Percentiles rank a stretch among this genome's conserved stretches.
Evolutionary conservation across 345 rosid species (phyloP).

Genomic region (Salix exigua): DNA sequence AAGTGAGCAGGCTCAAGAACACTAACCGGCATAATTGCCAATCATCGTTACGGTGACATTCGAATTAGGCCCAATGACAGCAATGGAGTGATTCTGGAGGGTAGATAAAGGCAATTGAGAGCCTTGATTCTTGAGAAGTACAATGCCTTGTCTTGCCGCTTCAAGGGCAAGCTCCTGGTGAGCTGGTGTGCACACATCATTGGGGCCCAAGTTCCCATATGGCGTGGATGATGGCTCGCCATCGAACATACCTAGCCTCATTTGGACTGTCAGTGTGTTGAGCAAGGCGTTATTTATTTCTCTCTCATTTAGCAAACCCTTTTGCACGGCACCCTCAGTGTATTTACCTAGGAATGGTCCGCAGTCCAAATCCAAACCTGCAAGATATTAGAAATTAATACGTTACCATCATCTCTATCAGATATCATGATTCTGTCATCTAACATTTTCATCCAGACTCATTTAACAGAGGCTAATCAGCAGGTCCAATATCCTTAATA

Average conservation of each 20-base stretch:
- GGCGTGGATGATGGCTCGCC: conserved; percentile 64
- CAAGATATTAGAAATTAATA: background rate
- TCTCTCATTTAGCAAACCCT: conserved; percentile 43
- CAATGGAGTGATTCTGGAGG: conserved; percentile 47
- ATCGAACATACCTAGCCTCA: conserved; percentile 94
- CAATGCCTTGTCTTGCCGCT: conserved; percentile 90
- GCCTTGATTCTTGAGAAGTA: conserved; percentile 57
- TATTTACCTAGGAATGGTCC: conserved; percentile 75
- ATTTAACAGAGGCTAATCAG: background rate
- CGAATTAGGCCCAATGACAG: conserved; percentile 84
- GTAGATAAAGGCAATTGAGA: conserved; percentile 58
- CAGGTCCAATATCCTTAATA: background rate
- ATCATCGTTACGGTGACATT: conserved; percentile 76
- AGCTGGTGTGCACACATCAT: conserved; percentile 67
- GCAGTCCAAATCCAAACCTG: conserved; percentile 85
- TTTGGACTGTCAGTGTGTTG: conserved; percentile 69
- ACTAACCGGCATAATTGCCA: conserved; percentile 56
- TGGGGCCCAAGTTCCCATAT: conserved; percentile 68
- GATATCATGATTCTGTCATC: background rate
- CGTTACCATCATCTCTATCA: background rate
- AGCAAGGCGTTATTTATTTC: conserved; percentile 62
- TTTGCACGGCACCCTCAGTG: conserved; percentile 57
- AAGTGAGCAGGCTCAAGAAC: background rate
- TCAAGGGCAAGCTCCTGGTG: conserved; percentile 72
- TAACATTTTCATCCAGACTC: background rate